Evolutionary conservation across 352 stramenopile species (phyloP), one percentile per base, ranked within the genome.

Genomic region (Phytophthora ramorum): DNA sequence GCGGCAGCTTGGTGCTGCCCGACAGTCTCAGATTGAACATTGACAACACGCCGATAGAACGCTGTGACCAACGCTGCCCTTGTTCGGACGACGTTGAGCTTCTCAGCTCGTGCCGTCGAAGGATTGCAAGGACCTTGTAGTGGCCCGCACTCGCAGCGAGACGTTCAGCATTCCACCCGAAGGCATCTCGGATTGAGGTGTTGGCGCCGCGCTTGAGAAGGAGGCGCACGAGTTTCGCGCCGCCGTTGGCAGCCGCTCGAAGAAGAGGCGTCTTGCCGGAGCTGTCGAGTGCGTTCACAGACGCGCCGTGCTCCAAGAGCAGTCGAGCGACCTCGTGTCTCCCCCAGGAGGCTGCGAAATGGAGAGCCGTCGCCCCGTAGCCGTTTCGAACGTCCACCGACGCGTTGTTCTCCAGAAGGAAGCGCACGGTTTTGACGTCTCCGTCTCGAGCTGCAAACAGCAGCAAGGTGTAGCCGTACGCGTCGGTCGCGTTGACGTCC

Each of bases 211-310:
- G 41, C 32, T 69, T 48, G 47, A 73, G 65, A 2, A 73, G 24
- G n/a, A 69, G 24, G 4, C 38, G 37, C 30, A 65, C 40, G 0
- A 72, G 26, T 22, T 72, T 63, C 12, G 35, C 24, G 30, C 68
- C 52, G 28, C 58, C 64, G n/a, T 72, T 72, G 8, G 50, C 17
- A 0, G 50, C 49, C 32, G 64, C 50, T 45, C 57, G 43, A n/a
- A 67, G 47, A 3, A 71, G 43, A 8, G 63, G 57, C 34, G 63
- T 67, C 49, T 66, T 67, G 34, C 63, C 63, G 8, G 50, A 71
- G n/a, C 17, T 35, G 22, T 71, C 63, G 13, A 48, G 16, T 37
- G 63, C 50, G 30, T 67, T 62, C 44, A 53, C 57, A 52, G 38
- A 58, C 32, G 63, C 63, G 0, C 57, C 55, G 19, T 63, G 63